phyloP scores from a whole-genome alignment of 1,284 basidiomycete species.

The Ganoderma multipileum region DNA sequence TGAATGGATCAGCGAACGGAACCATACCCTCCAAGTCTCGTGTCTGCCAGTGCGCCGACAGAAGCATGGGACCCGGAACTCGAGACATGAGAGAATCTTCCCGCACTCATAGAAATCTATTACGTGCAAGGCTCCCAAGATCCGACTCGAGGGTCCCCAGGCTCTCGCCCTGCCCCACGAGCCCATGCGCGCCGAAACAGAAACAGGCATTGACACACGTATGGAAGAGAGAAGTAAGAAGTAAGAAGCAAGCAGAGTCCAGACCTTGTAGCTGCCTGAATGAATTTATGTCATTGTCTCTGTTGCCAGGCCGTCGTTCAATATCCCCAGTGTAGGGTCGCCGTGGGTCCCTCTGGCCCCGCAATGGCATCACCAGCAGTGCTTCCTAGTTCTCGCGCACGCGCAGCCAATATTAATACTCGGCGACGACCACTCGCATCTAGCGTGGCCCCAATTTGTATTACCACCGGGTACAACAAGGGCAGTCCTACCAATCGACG shows the following conservation, averaged over 20 bases:
- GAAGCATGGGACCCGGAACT: neutral
- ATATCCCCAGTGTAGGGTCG: neutral
- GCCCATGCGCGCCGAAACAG: neutral
- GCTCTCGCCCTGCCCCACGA: neutral
- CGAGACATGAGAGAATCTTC: neutral
- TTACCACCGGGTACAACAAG: neutral
- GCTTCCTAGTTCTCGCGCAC: neutral
- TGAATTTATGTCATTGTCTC: neutral
- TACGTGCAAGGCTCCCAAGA: constrained; percentile 1
- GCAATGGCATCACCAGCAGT: neutral
- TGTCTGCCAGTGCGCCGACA: neutral
- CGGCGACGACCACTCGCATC: neutral
- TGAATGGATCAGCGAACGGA: neutral
- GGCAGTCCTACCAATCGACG: constrained; percentile 4
- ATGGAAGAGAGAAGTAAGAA: neutral
- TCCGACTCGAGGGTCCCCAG: neutral
- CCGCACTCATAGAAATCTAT: neutral
- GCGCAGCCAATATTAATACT: neutral
- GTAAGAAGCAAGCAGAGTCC: neutral
- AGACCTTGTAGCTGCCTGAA: neutral
- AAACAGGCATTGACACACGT: neutral
- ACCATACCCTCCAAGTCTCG: neutral
- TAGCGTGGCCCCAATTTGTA: neutral
- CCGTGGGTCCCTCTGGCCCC: neutral
- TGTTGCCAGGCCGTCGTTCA: neutral